A percentile compares a stretch with the other conserved stretches of the same genome.
Evolutionary conservation across 352 stramenopile species (phyloP).

Genomic region (Phytophthora tubulina): DNA sequence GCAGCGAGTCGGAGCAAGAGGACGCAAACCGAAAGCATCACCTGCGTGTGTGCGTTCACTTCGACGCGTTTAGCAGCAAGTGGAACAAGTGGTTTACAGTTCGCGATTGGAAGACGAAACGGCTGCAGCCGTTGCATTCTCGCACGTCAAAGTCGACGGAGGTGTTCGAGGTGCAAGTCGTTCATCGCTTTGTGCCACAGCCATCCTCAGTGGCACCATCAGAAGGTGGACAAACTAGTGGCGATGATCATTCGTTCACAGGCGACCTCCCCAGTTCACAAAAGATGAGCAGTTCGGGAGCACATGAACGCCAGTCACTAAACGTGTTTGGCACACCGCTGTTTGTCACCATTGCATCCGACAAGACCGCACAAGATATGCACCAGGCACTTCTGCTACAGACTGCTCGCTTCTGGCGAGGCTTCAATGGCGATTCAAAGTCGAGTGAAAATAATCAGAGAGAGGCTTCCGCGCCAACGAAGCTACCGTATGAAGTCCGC

Average conservation of each 20-base stretch:
- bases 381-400: slow-evolving; percentile 75
- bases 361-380: slow-evolving; percentile 71
- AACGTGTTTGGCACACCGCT: slow-evolving; percentile 75
- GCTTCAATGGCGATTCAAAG: slow-evolving; percentile 14
- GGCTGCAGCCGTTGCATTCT: slow-evolving; percentile 56
- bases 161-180: slow-evolving; percentile 84
- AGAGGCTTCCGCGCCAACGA: background rate
- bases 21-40: slow-evolving; percentile 10
- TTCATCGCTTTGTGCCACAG: slow-evolving; percentile 53
- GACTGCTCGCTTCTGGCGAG: slow-evolving; percentile 61
- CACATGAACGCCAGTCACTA: slow-evolving; percentile 30
- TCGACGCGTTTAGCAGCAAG: slow-evolving; percentile 76
- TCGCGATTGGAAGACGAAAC: slow-evolving; percentile 64
- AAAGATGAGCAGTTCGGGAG: slow-evolving; percentile 21
- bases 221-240: slow-evolving; percentile 32
- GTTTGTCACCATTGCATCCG: slow-evolving; percentile 80
- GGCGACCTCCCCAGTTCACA: slow-evolving; percentile 31
- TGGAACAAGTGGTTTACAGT: slow-evolving; percentile 79
- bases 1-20: slow-evolving; percentile 9
- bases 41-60: slow-evolving; percentile 64
- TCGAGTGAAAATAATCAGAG: slow-evolving; percentile 12
- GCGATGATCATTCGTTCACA: slow-evolving; percentile 22
- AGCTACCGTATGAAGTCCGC: slow-evolving; percentile 61
- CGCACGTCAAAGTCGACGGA: slow-evolving; percentile 54
- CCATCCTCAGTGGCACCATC: slow-evolving; percentile 6